A percentile compares a stretch with the other conserved stretches of the same genome.
Evolutionary conservation across 345 rosid species (phyloP).

Genomic region (Eucalyptus erythrocorys): DNA sequence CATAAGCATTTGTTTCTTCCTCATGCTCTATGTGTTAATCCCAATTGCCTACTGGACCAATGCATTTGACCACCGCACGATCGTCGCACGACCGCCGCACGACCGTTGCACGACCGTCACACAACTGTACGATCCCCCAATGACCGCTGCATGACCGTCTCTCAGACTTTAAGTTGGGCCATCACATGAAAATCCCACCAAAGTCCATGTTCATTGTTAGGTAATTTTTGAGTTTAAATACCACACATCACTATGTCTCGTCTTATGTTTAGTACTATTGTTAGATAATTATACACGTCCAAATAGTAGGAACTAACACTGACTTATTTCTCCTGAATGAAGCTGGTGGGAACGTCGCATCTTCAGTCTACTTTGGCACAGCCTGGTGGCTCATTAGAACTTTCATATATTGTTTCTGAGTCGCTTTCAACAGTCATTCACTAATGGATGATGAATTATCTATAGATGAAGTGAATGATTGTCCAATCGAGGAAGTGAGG

Average conservation of each 20-base stretch:
- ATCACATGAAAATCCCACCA: constrained; percentile 58
- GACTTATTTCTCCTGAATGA: not conserved
- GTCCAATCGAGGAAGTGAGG: constrained; percentile 33
- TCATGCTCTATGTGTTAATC: constrained; percentile 1
- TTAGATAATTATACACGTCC: not conserved
- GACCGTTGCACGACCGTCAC: too few species aligned
- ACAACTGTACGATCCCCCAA: too few species aligned
- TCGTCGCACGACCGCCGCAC: too few species aligned
- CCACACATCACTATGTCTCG: not conserved
- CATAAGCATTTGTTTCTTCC: constrained; percentile 4
- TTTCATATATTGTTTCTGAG: not conserved
- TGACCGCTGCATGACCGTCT: too few species aligned
- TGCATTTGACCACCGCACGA: too few species aligned
- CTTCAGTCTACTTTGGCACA: constrained; percentile 32
- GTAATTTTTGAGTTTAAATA: not conserved
- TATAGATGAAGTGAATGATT: constrained; percentile 21
- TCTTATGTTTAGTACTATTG: not conserved
- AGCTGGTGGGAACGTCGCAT: constrained; percentile 35
- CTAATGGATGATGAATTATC: not conserved
- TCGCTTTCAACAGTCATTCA: not conserved
- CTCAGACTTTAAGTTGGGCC: constrained; percentile 44
- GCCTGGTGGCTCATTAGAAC: too few species aligned
- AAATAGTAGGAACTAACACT: too few species aligned
- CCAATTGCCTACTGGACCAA: constrained; percentile 19
- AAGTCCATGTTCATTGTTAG: too few species aligned